Percentiles rank a stretch among this genome's conserved stretches.
Evolutionary conservation across 129 eudicot genomes (phyloP).

Genomic region (Flaveria bidentis): DNA sequence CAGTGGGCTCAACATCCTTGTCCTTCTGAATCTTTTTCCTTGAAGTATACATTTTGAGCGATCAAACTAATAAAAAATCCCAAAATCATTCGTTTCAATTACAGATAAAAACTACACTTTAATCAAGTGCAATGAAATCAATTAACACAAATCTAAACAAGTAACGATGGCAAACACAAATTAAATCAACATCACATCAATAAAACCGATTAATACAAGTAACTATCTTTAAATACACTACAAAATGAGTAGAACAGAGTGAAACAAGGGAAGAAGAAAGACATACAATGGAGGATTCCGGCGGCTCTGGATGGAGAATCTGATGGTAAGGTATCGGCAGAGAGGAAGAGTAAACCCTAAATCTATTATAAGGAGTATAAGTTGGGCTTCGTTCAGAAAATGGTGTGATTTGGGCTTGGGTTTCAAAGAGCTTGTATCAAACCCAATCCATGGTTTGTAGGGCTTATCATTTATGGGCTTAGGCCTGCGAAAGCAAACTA

Average conservation of each 20-base stretch:
- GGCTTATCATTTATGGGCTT: background rate
- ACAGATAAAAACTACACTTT: background rate
- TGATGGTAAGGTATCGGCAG: conserved; percentile 24
- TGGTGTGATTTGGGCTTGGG: background rate
- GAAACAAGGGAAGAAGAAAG: conserved; percentile 5
- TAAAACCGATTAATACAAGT: background rate
- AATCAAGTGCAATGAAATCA: background rate
- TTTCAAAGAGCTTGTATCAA: background rate
- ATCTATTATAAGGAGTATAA: conserved; percentile 2
- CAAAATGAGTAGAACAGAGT: background rate
- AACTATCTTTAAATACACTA: background rate
- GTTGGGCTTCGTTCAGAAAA: conserved; percentile 16
- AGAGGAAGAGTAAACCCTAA: conserved; percentile 26
- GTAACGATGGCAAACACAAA: background rate
- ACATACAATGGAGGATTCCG: conserved; percentile 11
- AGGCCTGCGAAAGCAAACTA: too few species aligned
- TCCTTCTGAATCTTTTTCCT: conserved; percentile 76
- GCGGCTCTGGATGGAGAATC: conserved; percentile 11
- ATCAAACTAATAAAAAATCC: background rate
- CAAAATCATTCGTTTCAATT: too few species aligned
- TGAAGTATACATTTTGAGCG: conserved; percentile 68
- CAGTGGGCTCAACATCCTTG: conserved; percentile 73
- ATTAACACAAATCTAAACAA: conserved; percentile 4
- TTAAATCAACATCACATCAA: background rate
- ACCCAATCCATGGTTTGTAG: background rate